These are phyloP conservation scores for Tuctoria greenei DNA, from an alignment of 176 grass and related monocot genomes.

Conservation along the genomic window DNA sequence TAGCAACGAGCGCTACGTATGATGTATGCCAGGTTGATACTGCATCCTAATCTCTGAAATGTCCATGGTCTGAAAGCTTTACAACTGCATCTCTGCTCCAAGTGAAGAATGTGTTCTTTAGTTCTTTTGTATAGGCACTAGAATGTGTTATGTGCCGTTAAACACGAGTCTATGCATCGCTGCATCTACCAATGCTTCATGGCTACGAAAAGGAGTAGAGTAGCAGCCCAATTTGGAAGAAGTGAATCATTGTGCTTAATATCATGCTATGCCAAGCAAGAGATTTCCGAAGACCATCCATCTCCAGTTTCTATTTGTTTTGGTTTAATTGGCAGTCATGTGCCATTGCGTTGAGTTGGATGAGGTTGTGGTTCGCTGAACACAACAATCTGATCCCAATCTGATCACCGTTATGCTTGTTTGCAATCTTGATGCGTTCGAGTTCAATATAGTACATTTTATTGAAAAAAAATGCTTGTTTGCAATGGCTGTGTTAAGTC, in stretches of 20 bases:
- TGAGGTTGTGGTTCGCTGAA: not conserved
- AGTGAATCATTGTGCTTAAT: constrained; percentile 3
- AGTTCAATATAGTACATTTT: too few relatives aligned
- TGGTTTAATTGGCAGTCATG: not conserved
- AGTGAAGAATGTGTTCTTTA: not conserved
- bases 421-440: too few relatives aligned
- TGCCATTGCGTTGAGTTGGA: not conserved
- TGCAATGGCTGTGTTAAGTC: not conserved
- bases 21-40: not conserved
- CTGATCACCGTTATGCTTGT: not conserved
- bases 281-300: not conserved
- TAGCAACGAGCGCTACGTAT: constrained; percentile 7
- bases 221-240: not conserved
- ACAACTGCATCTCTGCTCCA: not conserved
- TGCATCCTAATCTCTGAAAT: not conserved
- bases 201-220: not conserved
- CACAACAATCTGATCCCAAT: not conserved
- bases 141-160: too few relatives aligned
- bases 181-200: not conserved
- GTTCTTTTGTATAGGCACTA: too few relatives aligned
- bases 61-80: not conserved
- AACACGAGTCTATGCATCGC: not conserved
- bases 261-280: not conserved
- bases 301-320: not conserved
- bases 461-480: too few relatives aligned